phyloP scores from a whole-genome alignment of 352 stramenopile species.

The Phytophthora uliginosa region DNA sequence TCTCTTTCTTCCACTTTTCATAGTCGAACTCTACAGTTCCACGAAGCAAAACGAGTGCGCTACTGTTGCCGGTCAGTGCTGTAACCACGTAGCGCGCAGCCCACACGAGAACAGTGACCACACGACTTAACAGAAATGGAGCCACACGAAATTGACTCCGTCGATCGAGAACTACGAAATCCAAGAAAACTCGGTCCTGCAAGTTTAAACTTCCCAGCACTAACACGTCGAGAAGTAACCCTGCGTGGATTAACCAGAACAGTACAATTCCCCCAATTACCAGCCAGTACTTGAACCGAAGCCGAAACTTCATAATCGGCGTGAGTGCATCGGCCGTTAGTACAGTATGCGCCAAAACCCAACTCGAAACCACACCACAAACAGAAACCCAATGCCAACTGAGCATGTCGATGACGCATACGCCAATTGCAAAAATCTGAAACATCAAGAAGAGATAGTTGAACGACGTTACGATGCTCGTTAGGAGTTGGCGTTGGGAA shows the following conservation, averaged over 20 bases:
- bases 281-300: slow-evolving; percentile 4
- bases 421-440: background rate
- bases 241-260: background rate
- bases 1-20: background rate
- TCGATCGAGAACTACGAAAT: background rate
- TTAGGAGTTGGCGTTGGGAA: background rate
- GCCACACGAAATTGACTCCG: background rate
- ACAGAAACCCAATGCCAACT: background rate
- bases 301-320: background rate
- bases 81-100: background rate
- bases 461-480: background rate
- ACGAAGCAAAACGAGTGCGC: background rate
- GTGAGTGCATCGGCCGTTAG: background rate
- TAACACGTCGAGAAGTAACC: background rate
- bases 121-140: background rate
- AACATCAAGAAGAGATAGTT: background rate
- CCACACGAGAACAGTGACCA: background rate
- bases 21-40: background rate
- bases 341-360: background rate
- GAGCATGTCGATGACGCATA: background rate
- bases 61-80: background rate
- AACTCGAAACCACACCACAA: background rate
- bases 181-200: background rate
- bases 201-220: background rate
- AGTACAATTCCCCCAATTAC: background rate